Evolutionary conservation across 2,329 filamentous ascomycete species (phyloP).

Genomic region (Lizonia empirigonia): DNA sequence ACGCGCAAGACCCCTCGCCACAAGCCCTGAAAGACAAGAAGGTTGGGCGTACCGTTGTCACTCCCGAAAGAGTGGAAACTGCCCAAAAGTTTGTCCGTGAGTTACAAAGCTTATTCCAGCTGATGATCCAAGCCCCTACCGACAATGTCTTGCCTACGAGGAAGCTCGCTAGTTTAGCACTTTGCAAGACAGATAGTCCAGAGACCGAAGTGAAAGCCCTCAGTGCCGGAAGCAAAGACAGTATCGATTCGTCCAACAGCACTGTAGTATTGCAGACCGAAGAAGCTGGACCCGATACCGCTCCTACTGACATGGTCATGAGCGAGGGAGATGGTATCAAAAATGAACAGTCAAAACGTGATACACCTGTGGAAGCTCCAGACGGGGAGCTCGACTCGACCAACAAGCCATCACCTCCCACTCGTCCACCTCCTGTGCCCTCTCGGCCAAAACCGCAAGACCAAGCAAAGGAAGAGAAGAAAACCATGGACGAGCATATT

Average conservation of each 20-base stretch:
- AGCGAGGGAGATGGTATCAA: slow-evolving; percentile 18
- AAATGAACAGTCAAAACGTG: slow-evolving; percentile 20
- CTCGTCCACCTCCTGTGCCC: slow-evolving; percentile 64
- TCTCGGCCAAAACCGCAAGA: slow-evolving; percentile 53
- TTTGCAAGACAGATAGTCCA: slow-evolving; percentile 63
- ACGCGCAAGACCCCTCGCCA: slow-evolving; percentile 70
- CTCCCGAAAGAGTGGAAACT: slow-evolving; percentile 61
- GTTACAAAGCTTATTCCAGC: slow-evolving; percentile 71
- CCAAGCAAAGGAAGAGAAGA: slow-evolving; percentile 11
- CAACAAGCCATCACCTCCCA: slow-evolving; percentile 46
- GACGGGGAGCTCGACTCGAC: slow-evolving; percentile 22
- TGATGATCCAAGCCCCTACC: slow-evolving; percentile 68
- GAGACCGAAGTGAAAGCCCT: slow-evolving; percentile 46
- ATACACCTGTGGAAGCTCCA: slow-evolving; percentile 31
- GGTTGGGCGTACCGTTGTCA: slow-evolving; percentile 75
- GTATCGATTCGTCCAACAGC: slow-evolving; percentile 52
- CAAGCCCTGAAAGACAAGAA: slow-evolving; percentile 68
- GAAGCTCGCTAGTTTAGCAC: slow-evolving; percentile 78
- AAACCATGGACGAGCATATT: slow-evolving; percentile 53
- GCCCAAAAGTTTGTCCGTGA: slow-evolving; percentile 79
- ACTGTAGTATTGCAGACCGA: slow-evolving; percentile 50
- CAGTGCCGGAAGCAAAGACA: slow-evolving; percentile 49
- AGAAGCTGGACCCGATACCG: slow-evolving; percentile 3
- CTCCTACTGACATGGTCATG: slow-evolving; percentile 34
- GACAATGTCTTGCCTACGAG: slow-evolving; percentile 72